These are phyloP conservation scores for Pyricularia grisea DNA, from an alignment of 2,329 filamentous ascomycete genomes.

Conservation along the genomic window DNA sequence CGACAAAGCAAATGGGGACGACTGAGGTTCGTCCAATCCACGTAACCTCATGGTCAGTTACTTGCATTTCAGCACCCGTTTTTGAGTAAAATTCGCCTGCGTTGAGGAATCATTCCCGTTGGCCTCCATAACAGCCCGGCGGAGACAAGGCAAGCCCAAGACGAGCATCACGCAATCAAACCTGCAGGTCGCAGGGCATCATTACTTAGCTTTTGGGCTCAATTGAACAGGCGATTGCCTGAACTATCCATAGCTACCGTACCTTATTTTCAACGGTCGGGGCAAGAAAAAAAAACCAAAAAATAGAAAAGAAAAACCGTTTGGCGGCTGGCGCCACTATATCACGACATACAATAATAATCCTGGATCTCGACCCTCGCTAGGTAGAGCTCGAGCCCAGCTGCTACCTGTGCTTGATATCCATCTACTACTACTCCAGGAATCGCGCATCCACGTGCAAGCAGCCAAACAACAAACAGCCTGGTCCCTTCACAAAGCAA, in stretches of 20 bases:
- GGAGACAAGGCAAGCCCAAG: not conserved
- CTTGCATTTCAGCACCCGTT: not conserved
- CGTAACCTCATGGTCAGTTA: not conserved
- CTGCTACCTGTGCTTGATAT: not conserved
- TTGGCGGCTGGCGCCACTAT: not conserved
- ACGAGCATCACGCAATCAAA: not conserved
- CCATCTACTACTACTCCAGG: not conserved
- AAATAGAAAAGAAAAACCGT: not conserved
- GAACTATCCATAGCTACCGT: not conserved
- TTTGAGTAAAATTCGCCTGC: not conserved
- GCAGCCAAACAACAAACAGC: not conserved
- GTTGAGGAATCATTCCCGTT: not conserved
- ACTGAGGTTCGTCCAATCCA: not conserved
- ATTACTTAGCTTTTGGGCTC: not conserved
- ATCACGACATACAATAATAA: not conserved
- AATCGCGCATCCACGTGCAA: not conserved
- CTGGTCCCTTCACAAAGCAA: not conserved
- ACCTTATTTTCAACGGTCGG: not conserved
- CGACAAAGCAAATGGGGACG: not conserved
- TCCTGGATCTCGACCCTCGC: not conserved
- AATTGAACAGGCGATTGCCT: not conserved
- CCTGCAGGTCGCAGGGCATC: not conserved
- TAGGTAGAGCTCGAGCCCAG: constrained; percentile 6
- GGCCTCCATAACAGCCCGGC: not conserved
- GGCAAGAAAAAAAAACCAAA: not conserved